These are phyloP conservation scores for Pseudoturritis turrita DNA, from an alignment of 345 rosid genomes.

Conservation along the genomic window DNA sequence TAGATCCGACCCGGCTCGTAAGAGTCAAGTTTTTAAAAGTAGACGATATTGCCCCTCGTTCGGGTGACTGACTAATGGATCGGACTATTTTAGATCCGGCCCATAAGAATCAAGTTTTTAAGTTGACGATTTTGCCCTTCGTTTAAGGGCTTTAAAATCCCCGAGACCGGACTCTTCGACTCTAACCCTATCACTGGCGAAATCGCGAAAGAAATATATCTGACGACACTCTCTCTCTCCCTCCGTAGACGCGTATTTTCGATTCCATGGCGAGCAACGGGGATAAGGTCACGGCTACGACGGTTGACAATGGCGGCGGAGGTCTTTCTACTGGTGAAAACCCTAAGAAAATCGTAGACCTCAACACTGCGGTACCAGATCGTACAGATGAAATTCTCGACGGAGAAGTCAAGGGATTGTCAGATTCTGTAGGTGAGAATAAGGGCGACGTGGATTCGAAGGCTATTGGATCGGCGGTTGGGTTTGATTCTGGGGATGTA, in stretches of 20 bases:
- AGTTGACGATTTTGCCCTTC: conserved; percentile 14
- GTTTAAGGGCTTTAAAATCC: background rate
- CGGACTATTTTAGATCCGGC: background rate
- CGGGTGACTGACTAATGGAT: background rate
- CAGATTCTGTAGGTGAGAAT: conserved; percentile 18
- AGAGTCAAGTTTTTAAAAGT: background rate
- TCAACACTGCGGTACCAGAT: conserved; percentile 31
- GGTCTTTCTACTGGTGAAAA: conserved; percentile 22
- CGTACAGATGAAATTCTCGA: conserved; percentile 25
- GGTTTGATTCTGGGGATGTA: conserved; percentile 18
- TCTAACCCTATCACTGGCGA: background rate
- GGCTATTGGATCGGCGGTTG: conserved; percentile 21
- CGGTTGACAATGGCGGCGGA: conserved; percentile 4
- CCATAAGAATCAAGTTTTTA: background rate
- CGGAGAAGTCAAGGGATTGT: conserved; percentile 14
- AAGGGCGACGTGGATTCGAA: conserved; percentile 38
- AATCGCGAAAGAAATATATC: background rate
- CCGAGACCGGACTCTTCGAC: background rate
- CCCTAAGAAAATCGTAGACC: conserved; percentile 41
- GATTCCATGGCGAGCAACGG: conserved; percentile 40
- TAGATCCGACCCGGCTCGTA: background rate
- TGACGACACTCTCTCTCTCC: background rate
- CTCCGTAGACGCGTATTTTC: background rate
- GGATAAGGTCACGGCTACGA: conserved; percentile 27
- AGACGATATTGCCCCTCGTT: background rate